Evolutionary conservation across 345 rosid genomes (phyloP).

Genomic region (Adansonia digitata): DNA sequence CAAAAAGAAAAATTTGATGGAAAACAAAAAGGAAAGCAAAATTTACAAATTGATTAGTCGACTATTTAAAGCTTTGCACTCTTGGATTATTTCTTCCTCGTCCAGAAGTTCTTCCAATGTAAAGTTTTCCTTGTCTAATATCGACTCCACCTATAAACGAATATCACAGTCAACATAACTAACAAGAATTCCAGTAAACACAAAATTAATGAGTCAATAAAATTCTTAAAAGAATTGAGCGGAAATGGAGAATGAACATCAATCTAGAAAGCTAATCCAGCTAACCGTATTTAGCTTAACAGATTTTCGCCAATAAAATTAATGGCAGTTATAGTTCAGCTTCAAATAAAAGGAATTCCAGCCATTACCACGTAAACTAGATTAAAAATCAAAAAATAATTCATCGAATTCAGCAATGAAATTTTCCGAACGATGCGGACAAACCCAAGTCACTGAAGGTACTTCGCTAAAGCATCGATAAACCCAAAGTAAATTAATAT

Average conservation of each 20-base stretch:
- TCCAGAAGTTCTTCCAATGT: constrained; percentile 96
- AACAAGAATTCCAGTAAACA: constrained; percentile 1
- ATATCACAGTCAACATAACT: background rate
- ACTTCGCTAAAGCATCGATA: background rate
- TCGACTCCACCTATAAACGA: constrained; percentile 70
- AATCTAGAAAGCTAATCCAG: background rate
- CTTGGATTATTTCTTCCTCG: constrained; percentile 99
- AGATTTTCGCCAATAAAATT: background rate
- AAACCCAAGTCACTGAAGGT: constrained; percentile 6
- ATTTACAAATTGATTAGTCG: constrained; percentile 92
- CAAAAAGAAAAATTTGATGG: background rate
- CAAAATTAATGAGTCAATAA: background rate
- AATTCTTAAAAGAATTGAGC: background rate
- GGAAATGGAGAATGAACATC: background rate
- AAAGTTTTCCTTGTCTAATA: constrained; percentile 85
- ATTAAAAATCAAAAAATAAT: background rate
- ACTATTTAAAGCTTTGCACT: constrained; percentile 96
- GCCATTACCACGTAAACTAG: background rate
- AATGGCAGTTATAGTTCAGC: background rate
- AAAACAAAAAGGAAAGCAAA: background rate
- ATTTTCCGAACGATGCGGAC: background rate
- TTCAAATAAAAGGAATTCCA: background rate
- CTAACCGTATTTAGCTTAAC: background rate
- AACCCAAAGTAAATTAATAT: background rate
- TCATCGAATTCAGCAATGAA: background rate